phyloP scores from a whole-genome alignment of 2,329 filamentous ascomycete genomes.

The Ophiostoma pallidulum region DNA sequence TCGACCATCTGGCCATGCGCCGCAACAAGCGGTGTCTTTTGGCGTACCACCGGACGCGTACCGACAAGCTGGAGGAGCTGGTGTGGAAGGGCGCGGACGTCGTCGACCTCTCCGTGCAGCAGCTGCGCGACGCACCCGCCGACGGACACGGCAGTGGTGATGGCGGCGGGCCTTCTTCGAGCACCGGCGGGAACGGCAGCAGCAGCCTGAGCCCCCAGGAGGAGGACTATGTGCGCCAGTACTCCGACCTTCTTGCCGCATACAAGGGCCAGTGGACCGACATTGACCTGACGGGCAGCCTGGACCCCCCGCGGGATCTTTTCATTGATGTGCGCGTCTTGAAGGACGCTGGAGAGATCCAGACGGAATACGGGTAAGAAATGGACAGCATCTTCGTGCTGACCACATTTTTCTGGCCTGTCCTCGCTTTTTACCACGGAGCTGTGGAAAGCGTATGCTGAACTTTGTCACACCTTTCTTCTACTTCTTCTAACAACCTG shows the following conservation, averaged over 20 bases:
- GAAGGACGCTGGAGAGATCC: constrained; percentile 95
- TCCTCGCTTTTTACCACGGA: not conserved
- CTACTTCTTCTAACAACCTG: too few relatives aligned
- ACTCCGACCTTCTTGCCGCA: constrained; percentile 83
- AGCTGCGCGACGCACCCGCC: constrained; percentile 31
- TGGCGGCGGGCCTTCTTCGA: constrained; percentile 26
- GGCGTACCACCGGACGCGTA: constrained; percentile 83
- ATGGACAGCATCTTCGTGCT: not conserved
- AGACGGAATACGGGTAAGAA: constrained; percentile 92
- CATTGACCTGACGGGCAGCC: constrained; percentile 84
- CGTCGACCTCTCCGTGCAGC: constrained; percentile 56
- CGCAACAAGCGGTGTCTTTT: constrained; percentile 92
- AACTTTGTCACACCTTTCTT: too few relatives aligned
- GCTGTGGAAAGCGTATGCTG: too few relatives aligned
- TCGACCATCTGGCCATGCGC: constrained; percentile 90
- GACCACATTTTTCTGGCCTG: not conserved
- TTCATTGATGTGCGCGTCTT: constrained; percentile 96
- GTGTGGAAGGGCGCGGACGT: constrained; percentile 88
- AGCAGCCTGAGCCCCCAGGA: constrained; percentile 90
- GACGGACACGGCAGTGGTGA: constrained; percentile 25
- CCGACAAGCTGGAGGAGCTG: constrained; percentile 85
- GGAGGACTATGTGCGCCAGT: constrained; percentile 89
- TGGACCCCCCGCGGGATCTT: constrained; percentile 88
- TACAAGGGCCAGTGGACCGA: constrained; percentile 99
- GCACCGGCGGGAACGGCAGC: constrained; percentile 31